Conservation (phyloP, 2,329 filamentous ascomycete genomes). For the Rutstroemia sp. region DNA sequence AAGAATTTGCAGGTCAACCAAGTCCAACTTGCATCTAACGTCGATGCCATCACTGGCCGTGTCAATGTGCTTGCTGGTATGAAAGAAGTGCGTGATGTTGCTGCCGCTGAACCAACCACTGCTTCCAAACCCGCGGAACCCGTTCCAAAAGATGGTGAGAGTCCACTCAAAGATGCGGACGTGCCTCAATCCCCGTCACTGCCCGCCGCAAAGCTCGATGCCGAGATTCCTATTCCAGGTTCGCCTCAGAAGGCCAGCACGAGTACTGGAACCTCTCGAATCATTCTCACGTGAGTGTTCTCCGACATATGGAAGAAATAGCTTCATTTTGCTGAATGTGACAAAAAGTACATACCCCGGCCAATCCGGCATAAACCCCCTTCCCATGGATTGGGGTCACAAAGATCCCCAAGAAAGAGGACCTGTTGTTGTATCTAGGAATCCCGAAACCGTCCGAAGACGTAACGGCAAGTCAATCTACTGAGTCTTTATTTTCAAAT, state of each 20-base stretch:
- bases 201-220: slow-evolving; percentile 22
- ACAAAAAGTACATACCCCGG: slow-evolving; percentile 70
- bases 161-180: slow-evolving; percentile 16
- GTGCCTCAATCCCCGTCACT: slow-evolving; percentile 28
- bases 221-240: slow-evolving; percentile 10
- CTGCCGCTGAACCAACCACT: slow-evolving; percentile 19
- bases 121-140: slow-evolving; percentile 12
- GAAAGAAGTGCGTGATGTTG: slow-evolving; percentile 47
- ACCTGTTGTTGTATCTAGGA: slow-evolving; percentile 79
- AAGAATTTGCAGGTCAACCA: slow-evolving; percentile 50
- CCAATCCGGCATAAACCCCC: slow-evolving; percentile 88
- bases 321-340: neutral
- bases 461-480: slow-evolving; percentile 59
- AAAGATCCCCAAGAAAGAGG: slow-evolving; percentile 68
- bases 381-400: slow-evolving; percentile 82
- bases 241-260: slow-evolving; percentile 31
- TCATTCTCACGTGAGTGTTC: slow-evolving; percentile 50
- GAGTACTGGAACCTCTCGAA: slow-evolving; percentile 43
- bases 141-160: slow-evolving; percentile 10
- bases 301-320: neutral
- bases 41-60: slow-evolving; percentile 53
- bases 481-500: slow-evolving; percentile 5
- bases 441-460: slow-evolving; percentile 65
- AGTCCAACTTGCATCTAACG: slow-evolving; percentile 43
- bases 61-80: slow-evolving; percentile 53